A percentile compares a stretch with the other conserved stretches of the same genome.
phyloP scores from a whole-genome alignment of 306 rosid genomes.

The Malus sieversii region DNA sequence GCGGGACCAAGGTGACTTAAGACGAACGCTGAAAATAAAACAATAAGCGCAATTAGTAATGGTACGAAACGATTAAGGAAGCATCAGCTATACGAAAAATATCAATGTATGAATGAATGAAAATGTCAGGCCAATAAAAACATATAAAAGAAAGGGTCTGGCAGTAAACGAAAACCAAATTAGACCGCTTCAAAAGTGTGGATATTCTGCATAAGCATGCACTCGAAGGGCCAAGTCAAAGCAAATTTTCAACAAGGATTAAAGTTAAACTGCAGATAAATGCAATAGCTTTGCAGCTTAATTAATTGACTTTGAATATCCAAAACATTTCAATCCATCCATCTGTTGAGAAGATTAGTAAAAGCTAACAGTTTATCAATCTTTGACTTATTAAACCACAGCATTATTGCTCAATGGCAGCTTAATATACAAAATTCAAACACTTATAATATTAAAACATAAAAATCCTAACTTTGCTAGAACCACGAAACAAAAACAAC shows the following conservation, averaged over 20 bases:
- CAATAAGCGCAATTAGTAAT: background rate
- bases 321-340: background rate
- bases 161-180: background rate
- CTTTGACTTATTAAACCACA: background rate
- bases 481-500: background rate
- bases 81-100: background rate
- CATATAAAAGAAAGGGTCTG: background rate
- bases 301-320: background rate
- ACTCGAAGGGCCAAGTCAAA: background rate
- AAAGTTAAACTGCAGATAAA: background rate
- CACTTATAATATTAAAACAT: background rate
- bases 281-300: background rate
- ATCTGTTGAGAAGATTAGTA: background rate
- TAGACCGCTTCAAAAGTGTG: background rate
- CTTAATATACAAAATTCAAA: background rate
- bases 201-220: background rate
- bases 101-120: background rate
- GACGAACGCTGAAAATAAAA: slow-evolving; percentile 65
- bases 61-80: background rate
- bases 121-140: background rate
- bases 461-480: background rate
- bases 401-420: background rate
- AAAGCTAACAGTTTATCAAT: background rate
- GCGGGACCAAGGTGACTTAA: slow-evolving; percentile 98
- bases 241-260: background rate